A percentile compares a stretch with the other conserved stretches of the same genome.
Conservation (phyloP, 345 rosid species). For the Hirschfeldia incana region DNA sequence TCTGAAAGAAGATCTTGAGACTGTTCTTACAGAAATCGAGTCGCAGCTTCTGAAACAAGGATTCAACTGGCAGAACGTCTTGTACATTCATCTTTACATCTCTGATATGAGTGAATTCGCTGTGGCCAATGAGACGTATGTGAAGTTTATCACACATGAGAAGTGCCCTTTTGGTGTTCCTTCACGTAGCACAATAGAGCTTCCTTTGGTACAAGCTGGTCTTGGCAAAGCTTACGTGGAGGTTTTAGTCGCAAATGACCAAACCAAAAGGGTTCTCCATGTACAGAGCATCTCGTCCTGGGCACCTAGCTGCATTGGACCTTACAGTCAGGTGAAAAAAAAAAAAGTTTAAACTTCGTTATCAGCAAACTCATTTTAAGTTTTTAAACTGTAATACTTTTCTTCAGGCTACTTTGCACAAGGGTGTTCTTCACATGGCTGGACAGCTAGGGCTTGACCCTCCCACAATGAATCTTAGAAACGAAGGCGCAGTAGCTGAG, state of each 20-base stretch:
- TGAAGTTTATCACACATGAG: slow-evolving; percentile 80
- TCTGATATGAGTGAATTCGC: slow-evolving; percentile 83
- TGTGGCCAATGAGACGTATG: slow-evolving; percentile 81
- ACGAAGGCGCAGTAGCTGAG: slow-evolving; percentile 67
- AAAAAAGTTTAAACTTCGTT: too few species aligned
- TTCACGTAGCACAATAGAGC: slow-evolving; percentile 91
- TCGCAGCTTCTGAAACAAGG: slow-evolving; percentile 56
- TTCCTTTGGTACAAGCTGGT: slow-evolving; percentile 73
- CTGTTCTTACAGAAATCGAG: slow-evolving; percentile 61
- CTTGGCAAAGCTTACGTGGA: slow-evolving; percentile 79
- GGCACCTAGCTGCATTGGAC: slow-evolving; percentile 99
- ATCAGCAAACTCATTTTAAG: slow-evolving; percentile 4
- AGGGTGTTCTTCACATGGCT: slow-evolving; percentile 86
- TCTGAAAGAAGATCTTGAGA: slow-evolving; percentile 66
- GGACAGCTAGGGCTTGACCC: slow-evolving; percentile 97
- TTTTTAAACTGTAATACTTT: neutral
- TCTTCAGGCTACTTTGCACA: slow-evolving; percentile 83
- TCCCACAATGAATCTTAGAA: slow-evolving; percentile 70
- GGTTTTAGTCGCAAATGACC: slow-evolving; percentile 70
- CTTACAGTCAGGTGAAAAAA: slow-evolving; percentile 82
- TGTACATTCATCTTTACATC: slow-evolving; percentile 85
- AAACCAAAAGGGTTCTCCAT: slow-evolving; percentile 84
- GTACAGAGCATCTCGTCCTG: slow-evolving; percentile 95
- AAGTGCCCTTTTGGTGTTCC: slow-evolving; percentile 96
- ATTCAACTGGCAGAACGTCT: slow-evolving; percentile 74